phyloP scores from a whole-genome alignment of 306 rosid genomes.

The Macrotyloma uniflorum region DNA sequence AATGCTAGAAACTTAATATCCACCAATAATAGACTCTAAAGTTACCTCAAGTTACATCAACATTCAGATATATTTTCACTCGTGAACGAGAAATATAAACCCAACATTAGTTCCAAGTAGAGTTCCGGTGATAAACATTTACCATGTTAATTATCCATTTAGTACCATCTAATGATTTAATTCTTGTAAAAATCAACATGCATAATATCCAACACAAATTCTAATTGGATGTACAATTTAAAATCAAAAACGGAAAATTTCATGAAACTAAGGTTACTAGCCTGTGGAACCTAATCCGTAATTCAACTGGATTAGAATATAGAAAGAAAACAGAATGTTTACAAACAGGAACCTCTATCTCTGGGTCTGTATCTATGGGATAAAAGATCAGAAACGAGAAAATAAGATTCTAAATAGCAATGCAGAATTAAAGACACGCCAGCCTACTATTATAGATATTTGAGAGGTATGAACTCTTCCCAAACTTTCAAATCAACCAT shows the following conservation, averaged over 20 bases:
- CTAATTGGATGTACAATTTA: constrained; percentile 12
- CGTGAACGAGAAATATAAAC: constrained; percentile 16
- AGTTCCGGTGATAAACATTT: constrained; percentile 3
- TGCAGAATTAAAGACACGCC: neutral
- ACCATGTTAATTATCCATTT: constrained; percentile 1
- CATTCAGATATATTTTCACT: constrained; percentile 8
- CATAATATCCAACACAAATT: neutral
- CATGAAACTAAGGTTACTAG: constrained; percentile 1
- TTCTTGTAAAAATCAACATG: neutral
- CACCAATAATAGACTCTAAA: neutral
- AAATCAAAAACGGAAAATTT: neutral
- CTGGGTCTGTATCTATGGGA: neutral
- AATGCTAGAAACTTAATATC: constrained; percentile 19
- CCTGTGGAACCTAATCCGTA: neutral
- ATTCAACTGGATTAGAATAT: neutral
- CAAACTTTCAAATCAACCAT: neutral
- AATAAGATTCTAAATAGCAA: neutral
- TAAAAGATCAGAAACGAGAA: neutral
- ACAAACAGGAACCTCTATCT: neutral
- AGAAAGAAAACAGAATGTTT: neutral
- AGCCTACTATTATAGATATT: constrained; percentile 17
- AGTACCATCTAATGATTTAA: constrained; percentile 14
- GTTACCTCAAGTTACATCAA: neutral
- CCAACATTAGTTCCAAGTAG: constrained; percentile 3
- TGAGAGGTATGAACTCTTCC: constrained; percentile 19